Conservation (phyloP, 148 eudicot genomes). For the Rhododendron griersonianum region DNA sequence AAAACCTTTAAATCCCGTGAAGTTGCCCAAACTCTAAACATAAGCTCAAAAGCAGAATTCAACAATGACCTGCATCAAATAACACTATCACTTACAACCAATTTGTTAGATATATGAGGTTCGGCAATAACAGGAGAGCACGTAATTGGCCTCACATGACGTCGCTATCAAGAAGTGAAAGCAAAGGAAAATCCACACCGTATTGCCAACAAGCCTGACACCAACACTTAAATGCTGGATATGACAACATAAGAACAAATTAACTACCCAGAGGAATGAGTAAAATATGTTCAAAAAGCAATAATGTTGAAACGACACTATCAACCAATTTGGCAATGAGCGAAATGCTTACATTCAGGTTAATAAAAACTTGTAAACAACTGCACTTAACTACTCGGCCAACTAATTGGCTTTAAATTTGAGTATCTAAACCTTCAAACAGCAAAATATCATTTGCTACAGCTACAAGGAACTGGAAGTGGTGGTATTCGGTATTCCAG, state of each 20-base stretch:
- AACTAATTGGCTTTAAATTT: background rate
- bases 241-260: background rate
- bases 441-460: background rate
- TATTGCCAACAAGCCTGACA: conserved; percentile 91
- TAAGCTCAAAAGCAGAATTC: conserved; percentile 91
- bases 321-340: background rate
- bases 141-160: conserved; percentile 61
- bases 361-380: background rate
- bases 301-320: background rate
- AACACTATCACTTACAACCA: conserved; percentile 15
- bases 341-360: background rate
- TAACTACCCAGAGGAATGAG: background rate
- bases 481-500: background rate
- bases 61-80: conserved; percentile 74
- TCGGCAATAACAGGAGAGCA: conserved; percentile 9
- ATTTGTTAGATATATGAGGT: background rate
- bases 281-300: background rate
- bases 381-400: background rate
- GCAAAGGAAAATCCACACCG: conserved; percentile 60
- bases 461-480: background rate
- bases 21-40: conserved; percentile 86
- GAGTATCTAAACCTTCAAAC: background rate
- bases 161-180: conserved; percentile 69
- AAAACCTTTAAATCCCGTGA: conserved; percentile 90
- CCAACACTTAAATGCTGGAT: conserved; percentile 95